Evolutionary conservation across 208 protist genomes (phyloP), one percentile per base, ranked within the genome.

Genomic region (Trypanosoma lewisi): DNA sequence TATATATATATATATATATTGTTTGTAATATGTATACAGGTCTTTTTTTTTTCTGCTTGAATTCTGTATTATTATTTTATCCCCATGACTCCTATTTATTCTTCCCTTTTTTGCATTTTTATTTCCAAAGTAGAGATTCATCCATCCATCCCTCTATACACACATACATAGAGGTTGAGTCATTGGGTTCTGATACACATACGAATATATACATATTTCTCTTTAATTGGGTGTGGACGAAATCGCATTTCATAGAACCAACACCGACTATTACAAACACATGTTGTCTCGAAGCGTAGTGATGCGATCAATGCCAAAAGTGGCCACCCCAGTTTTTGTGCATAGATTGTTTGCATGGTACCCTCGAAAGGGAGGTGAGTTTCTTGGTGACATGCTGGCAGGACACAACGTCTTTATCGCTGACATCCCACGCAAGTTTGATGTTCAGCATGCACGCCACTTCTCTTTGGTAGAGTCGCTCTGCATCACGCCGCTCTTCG

Each of bases 361-460:
- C 57, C 87, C 87, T 4, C 70, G 69, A 16, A 12, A 75, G 28
- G 79, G 67, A 11, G 87, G 87, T 8, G 80, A 83, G 54, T 91
- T 89, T 47, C 55, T 94, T 3, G 87, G 71, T 6, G 75, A 91
- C 66, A 70, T 85, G 34, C 52, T 94, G 0, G 80, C 82, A 5
- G 87, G 87, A 0, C 87, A 94, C 77, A 90, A 87, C 67, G 14
- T 76, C 5, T 94, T 94, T 36, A 91, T 94, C 30, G 61, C 82
- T 7, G 83, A 87, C 62, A 79, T 81, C 21, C 82, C 87, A 8
- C 83, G 84, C 27, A 75, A 80, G 33, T 91, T 86, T 55, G 74
- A 90, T 67, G 75, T 68, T 27, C 67, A 72, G 17, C 79, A 85
- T 60, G 87, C 87, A 12, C 69, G 71, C 17, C 87, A 94, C 70